Evolutionary conservation across 495 filamentous ascomycete genomes (phyloP).

Genomic region (Collariella sp.): DNA sequence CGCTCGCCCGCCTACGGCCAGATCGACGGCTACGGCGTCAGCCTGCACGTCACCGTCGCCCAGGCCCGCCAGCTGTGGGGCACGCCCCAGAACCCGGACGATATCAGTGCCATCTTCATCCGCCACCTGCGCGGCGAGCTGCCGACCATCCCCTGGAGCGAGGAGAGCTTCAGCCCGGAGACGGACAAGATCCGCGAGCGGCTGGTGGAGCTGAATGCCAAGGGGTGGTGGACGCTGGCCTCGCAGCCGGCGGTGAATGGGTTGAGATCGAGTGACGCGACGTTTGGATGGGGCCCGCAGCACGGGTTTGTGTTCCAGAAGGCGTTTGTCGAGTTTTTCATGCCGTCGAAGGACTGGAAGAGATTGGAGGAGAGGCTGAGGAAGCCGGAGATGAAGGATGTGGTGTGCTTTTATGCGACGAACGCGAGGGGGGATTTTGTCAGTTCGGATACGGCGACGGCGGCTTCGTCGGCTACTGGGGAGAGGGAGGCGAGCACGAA

Average conservation of each 20-base stretch:
- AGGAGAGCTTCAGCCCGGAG: conserved; percentile 79
- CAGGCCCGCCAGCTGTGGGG: conserved; percentile 81
- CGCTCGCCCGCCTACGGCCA: conserved; percentile 86
- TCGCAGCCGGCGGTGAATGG: conserved; percentile 95
- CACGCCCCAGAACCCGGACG: conserved; percentile 53
- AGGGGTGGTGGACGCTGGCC: conserved; percentile 93
- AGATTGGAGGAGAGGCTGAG: conserved; percentile 53
- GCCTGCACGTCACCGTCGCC: conserved; percentile 68
- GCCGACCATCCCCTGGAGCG: conserved; percentile 81
- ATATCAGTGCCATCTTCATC: conserved; percentile 72
- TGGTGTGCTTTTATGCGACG: conserved; percentile 77
- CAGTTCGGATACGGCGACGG: conserved; percentile 44
- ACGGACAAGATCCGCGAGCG: conserved; percentile 67
- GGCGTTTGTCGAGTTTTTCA: conserved; percentile 93
- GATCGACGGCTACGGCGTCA: conserved; percentile 91
- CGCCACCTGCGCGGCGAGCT: conserved; percentile 69
- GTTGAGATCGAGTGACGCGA: conserved; percentile 59
- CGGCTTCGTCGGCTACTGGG: conserved; percentile 3
- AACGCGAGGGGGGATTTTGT: conserved; percentile 64
- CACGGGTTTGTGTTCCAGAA: conserved; percentile 97
- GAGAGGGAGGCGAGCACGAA: conserved; percentile 58
- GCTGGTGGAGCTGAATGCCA: conserved; percentile 65
- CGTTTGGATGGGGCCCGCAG: conserved; percentile 90
- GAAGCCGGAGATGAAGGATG: conserved; percentile 44
- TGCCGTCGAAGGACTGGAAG: conserved; percentile 61